Conservation (phyloP, 345 rosid species). For the Zanthoxylum bungeanum region DNA sequence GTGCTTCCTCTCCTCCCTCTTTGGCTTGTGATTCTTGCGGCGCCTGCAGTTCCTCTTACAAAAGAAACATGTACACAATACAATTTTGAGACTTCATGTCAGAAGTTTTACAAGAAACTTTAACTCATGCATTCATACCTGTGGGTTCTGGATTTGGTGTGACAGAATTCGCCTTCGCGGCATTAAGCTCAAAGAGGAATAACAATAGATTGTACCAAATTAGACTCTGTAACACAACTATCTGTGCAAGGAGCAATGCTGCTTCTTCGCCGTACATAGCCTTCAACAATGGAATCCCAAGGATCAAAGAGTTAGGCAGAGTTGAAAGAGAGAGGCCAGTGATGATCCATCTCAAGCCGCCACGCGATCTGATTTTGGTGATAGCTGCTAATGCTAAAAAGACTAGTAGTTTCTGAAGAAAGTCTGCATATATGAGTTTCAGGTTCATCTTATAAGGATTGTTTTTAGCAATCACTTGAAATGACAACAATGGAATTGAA, state of each 20-base stretch:
- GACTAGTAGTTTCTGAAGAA: constrained; percentile 63
- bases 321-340: constrained; percentile 73
- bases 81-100: background rate
- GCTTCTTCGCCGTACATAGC: constrained; percentile 76
- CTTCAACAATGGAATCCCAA: constrained; percentile 72
- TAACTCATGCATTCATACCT: constrained; percentile 35
- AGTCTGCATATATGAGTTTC: constrained; percentile 56
- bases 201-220: constrained; percentile 77
- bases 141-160: constrained; percentile 36
- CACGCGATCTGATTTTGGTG: constrained; percentile 47
- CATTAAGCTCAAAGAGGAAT: constrained; percentile 71
- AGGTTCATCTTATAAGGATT: constrained; percentile 77
- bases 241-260: constrained; percentile 55
- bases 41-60: constrained; percentile 31
- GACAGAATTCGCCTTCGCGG: constrained; percentile 37
- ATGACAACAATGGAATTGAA: constrained; percentile 73
- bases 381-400: constrained; percentile 32
- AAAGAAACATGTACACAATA: background rate
- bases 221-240: constrained; percentile 75
- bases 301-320: constrained; percentile 76
- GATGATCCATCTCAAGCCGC: constrained; percentile 56
- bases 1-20: constrained; percentile 43
- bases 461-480: constrained; percentile 65
- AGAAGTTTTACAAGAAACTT: background rate
- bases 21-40: constrained; percentile 43